Evolutionary conservation across 164 flowering plant genomes (phyloP).

Genomic region (Brasenia schreberi): DNA sequence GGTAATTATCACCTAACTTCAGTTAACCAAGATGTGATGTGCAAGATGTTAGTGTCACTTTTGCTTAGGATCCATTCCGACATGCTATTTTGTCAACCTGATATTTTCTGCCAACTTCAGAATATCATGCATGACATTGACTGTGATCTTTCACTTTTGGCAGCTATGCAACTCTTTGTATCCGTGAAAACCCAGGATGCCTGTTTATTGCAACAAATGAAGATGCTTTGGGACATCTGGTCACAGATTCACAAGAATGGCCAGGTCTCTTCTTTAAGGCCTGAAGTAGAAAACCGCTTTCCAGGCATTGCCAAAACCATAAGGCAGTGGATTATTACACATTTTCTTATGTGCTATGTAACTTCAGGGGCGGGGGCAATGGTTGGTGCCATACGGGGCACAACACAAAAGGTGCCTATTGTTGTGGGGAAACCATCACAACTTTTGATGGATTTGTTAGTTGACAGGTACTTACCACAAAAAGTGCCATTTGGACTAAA

Average conservation of each 20-base stretch:
- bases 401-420: conserved; percentile 79
- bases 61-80: too few species aligned
- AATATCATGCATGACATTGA: too few species aligned
- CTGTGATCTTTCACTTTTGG: background rate
- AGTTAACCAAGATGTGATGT: too few species aligned
- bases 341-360: too few species aligned
- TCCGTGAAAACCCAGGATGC: conserved; percentile 91
- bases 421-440: conserved; percentile 96
- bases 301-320: too few species aligned
- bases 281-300: background rate
- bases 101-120: too few species aligned
- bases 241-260: conserved; percentile 75
- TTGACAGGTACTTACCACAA: conserved; percentile 56
- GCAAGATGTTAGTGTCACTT: too few species aligned
- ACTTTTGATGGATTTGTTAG: conserved; percentile 79
- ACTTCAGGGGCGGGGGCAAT: conserved; percentile 90
- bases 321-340: too few species aligned
- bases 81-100: too few species aligned
- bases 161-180: conserved; percentile 90
- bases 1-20: too few species aligned
- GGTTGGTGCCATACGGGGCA: conserved; percentile 84
- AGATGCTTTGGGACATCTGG: conserved; percentile 81
- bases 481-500: background rate
- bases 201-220: conserved; percentile 88
- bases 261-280: conserved; percentile 42